Evolutionary conservation across 805 yeast species (phyloP), one percentile per base, ranked within the genome.

Genomic region (Yarrowia deformans): DNA sequence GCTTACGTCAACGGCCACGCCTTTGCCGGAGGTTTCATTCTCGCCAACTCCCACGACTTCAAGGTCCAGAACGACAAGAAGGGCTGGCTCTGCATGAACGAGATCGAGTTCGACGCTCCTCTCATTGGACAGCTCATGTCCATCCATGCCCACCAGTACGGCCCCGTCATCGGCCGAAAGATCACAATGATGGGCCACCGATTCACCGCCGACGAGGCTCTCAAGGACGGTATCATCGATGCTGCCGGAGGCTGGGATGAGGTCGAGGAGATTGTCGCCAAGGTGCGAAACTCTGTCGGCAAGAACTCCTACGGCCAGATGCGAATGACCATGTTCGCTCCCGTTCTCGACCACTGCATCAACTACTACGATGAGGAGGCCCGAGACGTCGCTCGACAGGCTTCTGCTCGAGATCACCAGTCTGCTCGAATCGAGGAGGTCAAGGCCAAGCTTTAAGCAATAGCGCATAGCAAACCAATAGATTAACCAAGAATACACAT

Each of bases 1-100:
- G 82, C 82, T 8, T 69, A 74, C 64, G 73, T 79, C 45, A 80
- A 80, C 68, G 82, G 82, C 54, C 82, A 79, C 69, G 80, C 79
- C 12, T 79, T 79, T 73, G 82, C 82, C 1, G 82, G 81, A 5
- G 82, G 81, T 3, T 79, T 80, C 70, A 76, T 79, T 75, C 67
- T 78, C 46, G 79, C 81, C 14, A 75, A 75, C 69, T 75, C 78
- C 72, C 80, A 78, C 69, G 82, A 79, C 72, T 79, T 76, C 73
- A 66, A 78, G 18, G 76, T 79, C 54, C 80, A 80, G 82, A 79
- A 80, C 70, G 80, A 81, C 14, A 68, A 71, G 8, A 74, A 72
- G 70, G 82, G 82, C 42, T 79, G 70, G 70, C 70, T 79, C 56
- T 79, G 82, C 73, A 75, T 79, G 78, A 79, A 79, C 72, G 82